These are phyloP conservation scores for Crithidia bombi DNA, from an alignment of 208 protist genomes.

Conservation along the genomic window DNA sequence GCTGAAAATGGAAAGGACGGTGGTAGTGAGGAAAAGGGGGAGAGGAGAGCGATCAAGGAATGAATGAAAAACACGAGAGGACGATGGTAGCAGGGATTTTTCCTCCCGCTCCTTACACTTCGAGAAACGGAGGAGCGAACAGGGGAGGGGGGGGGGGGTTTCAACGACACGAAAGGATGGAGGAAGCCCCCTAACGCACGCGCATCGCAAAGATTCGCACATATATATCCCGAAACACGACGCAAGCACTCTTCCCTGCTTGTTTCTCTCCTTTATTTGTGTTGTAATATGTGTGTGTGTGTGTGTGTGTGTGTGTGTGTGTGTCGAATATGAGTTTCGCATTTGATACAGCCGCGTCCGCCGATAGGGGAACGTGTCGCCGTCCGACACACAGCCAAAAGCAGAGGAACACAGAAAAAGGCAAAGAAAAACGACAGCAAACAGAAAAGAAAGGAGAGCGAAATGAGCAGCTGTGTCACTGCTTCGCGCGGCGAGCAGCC, in stretches of 20 bases:
- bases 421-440: not conserved
- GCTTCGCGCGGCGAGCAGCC: slow-evolving; percentile 31
- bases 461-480: not conserved
- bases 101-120: too few relatives aligned
- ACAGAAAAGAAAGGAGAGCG: slow-evolving; percentile 3
- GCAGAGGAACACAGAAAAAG: not conserved
- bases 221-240: too few relatives aligned
- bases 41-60: not conserved
- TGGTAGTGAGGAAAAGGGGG: not conserved
- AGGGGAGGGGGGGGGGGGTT: too few relatives aligned
- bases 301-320: slow-evolving; percentile 3
- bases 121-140: too few relatives aligned
- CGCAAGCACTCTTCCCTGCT: too few relatives aligned
- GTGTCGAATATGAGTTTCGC: too few relatives aligned
- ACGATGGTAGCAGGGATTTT: not conserved
- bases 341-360: too few relatives aligned
- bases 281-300: not conserved
- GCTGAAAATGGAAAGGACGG: not conserved
- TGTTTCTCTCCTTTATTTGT: too few relatives aligned
- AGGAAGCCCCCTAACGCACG: too few relatives aligned
- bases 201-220: too few relatives aligned
- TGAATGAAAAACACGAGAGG: not conserved
- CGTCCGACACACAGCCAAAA: not conserved
- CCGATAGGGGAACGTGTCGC: too few relatives aligned
- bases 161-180: too few relatives aligned